Percentiles rank a stretch among this genome's conserved stretches.
phyloP scores from a whole-genome alignment of 2,329 filamentous ascomycete genomes.

The Karstenula rhodostoma region DNA sequence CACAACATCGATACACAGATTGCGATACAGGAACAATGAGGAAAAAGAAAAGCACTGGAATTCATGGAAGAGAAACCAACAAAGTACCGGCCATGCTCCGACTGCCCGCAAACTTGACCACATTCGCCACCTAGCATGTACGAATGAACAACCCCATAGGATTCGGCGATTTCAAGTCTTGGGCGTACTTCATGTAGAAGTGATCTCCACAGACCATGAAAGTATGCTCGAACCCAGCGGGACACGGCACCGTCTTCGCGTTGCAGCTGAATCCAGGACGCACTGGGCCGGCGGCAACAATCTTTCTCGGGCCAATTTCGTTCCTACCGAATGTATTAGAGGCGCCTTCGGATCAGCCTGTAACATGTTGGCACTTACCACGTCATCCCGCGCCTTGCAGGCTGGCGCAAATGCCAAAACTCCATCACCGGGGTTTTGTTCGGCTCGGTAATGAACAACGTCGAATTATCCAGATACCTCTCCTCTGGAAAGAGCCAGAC shows the following conservation, averaged over 20 bases:
- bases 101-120: neutral
- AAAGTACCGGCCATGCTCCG: neutral
- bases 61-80: neutral
- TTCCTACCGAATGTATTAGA: conserved; percentile 33
- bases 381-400: conserved; percentile 59
- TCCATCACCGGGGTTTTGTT: conserved; percentile 56
- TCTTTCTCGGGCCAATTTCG: conserved; percentile 56
- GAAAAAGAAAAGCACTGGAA: neutral
- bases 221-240: conserved; percentile 58
- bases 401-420: conserved; percentile 51
- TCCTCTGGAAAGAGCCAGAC: conserved; percentile 69
- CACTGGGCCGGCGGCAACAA: conserved; percentile 55
- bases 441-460: conserved; percentile 63
- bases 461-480: conserved; percentile 63
- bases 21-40: neutral
- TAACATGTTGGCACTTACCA: conserved; percentile 33
- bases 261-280: conserved; percentile 63
- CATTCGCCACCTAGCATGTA: conserved; percentile 5
- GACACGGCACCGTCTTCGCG: conserved; percentile 63
- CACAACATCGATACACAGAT: neutral
- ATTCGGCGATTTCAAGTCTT: conserved; percentile 66
- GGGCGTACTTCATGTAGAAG: conserved; percentile 65
- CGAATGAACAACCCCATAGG: conserved; percentile 45
- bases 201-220: conserved; percentile 61
- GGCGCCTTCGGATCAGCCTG: neutral